Evolutionary conservation across 164 flowering plant species (phyloP), one percentile per base, ranked within the genome.

Genomic region (Stephania yunnanensis): DNA sequence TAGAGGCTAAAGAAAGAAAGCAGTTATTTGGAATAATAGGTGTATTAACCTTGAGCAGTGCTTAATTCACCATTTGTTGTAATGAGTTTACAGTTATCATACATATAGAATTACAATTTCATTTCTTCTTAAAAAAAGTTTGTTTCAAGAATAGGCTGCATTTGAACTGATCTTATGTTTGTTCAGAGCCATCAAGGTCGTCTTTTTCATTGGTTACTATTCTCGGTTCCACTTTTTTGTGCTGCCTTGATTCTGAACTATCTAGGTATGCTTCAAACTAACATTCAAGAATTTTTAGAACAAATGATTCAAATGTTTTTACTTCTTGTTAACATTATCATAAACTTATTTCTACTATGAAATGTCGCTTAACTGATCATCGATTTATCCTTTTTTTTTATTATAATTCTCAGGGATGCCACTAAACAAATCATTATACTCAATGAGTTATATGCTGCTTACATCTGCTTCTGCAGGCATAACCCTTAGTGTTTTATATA

Each of bases 391-490:
- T 3, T 81, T 65, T 30, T 11, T 73, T 79, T 7, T 78, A n/a
- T 36, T 48, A 52, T 72, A 65, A 22, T 75, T 76, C 52, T 77
- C 90, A 89, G 91, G 90, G 46, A 68, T 89, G 44, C 93, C 93
- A 42, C 58, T 88, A 36, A 88, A 91, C 81, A 91, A 91, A 83
- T 81, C 92, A 53, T 81, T 91, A 48, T 89, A 86, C 76, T 86
- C 92, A 46, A 67, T 84, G 71, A 89, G 90, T 84, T 91, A 91
- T 77, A 77, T 85, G 86, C 79, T 88, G 82, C 79, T 89, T 48
- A 89, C 95, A 36, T 83, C 92, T 72, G 91, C 87, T 50, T 45
- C 81, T 45, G 86, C 92, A 12, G 92, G 93, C 48, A 71, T 89
- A 83, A 86, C 85, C 70, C 85, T 85, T 75, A 83, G 85, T 79